phyloP scores from a whole-genome alignment of 371 early-diverging fungal genomes.

The Mucor racemosus region DNA sequence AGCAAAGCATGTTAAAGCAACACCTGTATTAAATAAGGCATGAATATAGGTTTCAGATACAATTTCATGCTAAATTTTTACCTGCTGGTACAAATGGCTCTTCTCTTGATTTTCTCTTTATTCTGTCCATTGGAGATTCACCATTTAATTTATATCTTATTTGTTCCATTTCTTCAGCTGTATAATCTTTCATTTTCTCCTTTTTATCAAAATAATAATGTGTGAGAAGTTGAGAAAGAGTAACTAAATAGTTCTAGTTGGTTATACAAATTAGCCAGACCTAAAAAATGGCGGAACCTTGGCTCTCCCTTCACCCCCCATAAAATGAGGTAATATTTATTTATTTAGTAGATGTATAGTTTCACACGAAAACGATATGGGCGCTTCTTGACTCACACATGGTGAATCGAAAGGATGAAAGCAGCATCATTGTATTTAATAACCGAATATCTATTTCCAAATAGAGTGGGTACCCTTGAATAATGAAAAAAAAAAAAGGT shows the following conservation, averaged over 20 bases:
- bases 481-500: neutral
- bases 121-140: slow-evolving; percentile 43
- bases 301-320: neutral
- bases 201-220: neutral
- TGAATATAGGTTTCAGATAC: neutral
- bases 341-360: neutral
- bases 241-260: neutral
- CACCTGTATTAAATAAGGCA: slow-evolving; percentile 29
- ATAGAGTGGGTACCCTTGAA: neutral
- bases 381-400: slow-evolving; percentile 1
- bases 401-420: neutral
- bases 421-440: neutral
- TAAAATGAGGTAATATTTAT: slow-evolving; percentile 20
- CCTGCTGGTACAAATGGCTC: slow-evolving; percentile 59
- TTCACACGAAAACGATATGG: slow-evolving; percentile 9
- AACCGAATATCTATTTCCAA: neutral
- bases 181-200: slow-evolving; percentile 25
- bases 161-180: slow-evolving; percentile 42
- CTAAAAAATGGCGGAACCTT: neutral
- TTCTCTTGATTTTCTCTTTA: slow-evolving; percentile 51
- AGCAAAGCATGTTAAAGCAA: slow-evolving; percentile 58
- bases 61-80: slow-evolving; percentile 3
- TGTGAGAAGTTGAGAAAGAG: slow-evolving; percentile 8
- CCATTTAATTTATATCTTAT: slow-evolving; percentile 47
- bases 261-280: neutral